A percentile compares a stretch with the other conserved stretches of the same genome.
phyloP scores from a whole-genome alignment of 2,329 filamentous ascomycete species.

The Triangularia verruculosa region DNA sequence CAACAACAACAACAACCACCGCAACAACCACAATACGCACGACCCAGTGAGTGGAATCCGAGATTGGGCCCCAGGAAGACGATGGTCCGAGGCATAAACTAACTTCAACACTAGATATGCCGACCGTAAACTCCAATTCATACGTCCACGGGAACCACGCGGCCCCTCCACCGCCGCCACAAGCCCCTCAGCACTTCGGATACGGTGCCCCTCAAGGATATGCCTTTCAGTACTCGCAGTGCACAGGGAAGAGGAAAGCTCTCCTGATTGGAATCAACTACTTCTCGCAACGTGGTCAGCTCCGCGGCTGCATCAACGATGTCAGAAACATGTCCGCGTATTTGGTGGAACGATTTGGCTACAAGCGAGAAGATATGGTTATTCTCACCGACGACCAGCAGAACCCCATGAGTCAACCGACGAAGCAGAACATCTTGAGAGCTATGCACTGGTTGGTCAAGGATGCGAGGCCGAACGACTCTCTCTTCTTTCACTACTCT shows the following conservation, averaged over 20 bases:
- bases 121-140: constrained; percentile 27
- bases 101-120: constrained; percentile 21
- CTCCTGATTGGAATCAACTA: constrained; percentile 95
- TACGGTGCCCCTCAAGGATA: constrained; percentile 77
- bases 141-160: constrained; percentile 55
- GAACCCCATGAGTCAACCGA: constrained; percentile 95
- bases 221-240: constrained; percentile 86
- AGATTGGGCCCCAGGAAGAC: not conserved
- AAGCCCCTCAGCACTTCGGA: constrained; percentile 69
- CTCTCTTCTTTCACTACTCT: constrained; percentile 96
- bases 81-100: constrained; percentile 5
- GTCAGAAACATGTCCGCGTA: constrained; percentile 96
- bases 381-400: constrained; percentile 94
- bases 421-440: constrained; percentile 88
- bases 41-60: constrained; percentile 43
- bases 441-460: constrained; percentile 99
- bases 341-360: constrained; percentile 83
- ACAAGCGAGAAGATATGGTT: constrained; percentile 95
- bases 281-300: constrained; percentile 85
- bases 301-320: constrained; percentile 94
- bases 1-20: constrained; percentile 34
- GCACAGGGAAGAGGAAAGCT: constrained; percentile 84
- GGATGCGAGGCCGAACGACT: constrained; percentile 87
- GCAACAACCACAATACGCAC: constrained; percentile 44
- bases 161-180: constrained; percentile 64